Evolutionary conservation across 257 asterid genomes (phyloP).

Genomic region (Misopates orontium): DNA sequence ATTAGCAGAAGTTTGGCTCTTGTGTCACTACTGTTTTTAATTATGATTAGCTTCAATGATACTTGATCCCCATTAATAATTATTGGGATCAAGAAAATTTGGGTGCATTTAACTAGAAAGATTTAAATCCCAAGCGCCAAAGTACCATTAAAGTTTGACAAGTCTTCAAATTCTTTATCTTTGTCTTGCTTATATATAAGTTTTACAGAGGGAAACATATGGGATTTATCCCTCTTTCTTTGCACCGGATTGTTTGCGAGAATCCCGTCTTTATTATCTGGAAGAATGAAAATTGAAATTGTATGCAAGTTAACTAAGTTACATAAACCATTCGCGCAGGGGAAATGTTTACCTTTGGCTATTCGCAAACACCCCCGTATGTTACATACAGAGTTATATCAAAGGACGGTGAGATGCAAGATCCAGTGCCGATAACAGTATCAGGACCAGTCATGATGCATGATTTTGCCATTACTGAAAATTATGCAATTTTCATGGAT

Average conservation of each 20-base stretch:
- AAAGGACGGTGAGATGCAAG: conserved; percentile 85
- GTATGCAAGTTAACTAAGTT: conserved; percentile 20
- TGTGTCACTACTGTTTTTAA: too few species aligned
- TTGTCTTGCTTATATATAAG: neutral
- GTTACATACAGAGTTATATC: conserved; percentile 91
- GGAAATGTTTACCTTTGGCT: conserved; percentile 96
- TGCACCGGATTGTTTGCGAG: too few species aligned
- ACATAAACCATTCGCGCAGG: conserved; percentile 51
- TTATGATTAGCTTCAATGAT: too few species aligned
- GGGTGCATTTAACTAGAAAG: too few species aligned
- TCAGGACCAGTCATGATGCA: conserved; percentile 91
- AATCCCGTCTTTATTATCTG: neutral
- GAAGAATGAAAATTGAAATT: neutral
- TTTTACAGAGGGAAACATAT: neutral
- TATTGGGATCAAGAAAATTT: too few species aligned
- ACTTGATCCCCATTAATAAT: too few species aligned
- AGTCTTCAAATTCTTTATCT: neutral
- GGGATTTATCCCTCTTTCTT: neutral
- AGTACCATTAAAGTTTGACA: neutral
- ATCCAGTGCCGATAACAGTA: conserved; percentile 90
- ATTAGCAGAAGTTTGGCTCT: neutral
- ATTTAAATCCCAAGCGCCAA: neutral
- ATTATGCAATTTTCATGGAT: conserved; percentile 92
- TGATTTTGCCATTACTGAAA: conserved; percentile 98
- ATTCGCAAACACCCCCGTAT: conserved; percentile 71